phyloP scores from a whole-genome alignment of 2,329 filamentous ascomycete genomes.

The Sclerotinia sclerotiorum region DNA sequence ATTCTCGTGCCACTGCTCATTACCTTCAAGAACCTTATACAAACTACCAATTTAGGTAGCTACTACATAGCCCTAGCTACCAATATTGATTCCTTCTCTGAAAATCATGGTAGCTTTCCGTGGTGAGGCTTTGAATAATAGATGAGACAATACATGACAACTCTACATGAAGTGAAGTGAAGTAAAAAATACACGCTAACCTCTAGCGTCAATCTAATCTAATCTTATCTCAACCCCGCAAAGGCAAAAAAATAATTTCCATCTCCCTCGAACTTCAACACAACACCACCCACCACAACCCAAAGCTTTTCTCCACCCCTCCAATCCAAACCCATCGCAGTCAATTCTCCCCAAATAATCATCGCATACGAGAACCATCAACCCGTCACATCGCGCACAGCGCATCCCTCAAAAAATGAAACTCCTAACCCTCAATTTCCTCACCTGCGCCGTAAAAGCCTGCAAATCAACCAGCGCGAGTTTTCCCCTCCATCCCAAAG shows the following conservation, averaged over 20 bases:
- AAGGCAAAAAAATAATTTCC: slow-evolving; percentile 17
- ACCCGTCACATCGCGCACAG: background rate
- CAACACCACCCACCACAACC: background rate
- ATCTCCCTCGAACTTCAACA: background rate
- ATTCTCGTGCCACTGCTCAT: too few relatives aligned
- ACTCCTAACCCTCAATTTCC: slow-evolving; percentile 90
- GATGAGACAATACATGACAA: too few relatives aligned
- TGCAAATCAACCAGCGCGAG: slow-evolving; percentile 80
- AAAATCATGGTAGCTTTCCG: too few relatives aligned
- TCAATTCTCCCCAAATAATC: accelerated
- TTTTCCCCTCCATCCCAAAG: slow-evolving; percentile 88
- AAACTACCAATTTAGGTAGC: too few relatives aligned
- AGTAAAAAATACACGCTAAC: background rate
- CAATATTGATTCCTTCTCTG: too few relatives aligned
- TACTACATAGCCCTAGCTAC: too few relatives aligned
- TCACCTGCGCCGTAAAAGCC: slow-evolving; percentile 92
- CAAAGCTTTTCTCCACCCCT: too few relatives aligned
- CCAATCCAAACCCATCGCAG: too few relatives aligned
- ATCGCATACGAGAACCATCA: background rate
- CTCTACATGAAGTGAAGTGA: background rate
- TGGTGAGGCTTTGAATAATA: too few relatives aligned
- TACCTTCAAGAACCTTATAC: too few relatives aligned
- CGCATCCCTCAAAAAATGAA: slow-evolving; percentile 64
- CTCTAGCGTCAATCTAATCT: slow-evolving; percentile 18
- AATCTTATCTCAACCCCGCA: slow-evolving; percentile 17